Base-by-base conservation (phyloP, 768 basidiomycete genomes). In the Suillus tomentosus region DNA sequence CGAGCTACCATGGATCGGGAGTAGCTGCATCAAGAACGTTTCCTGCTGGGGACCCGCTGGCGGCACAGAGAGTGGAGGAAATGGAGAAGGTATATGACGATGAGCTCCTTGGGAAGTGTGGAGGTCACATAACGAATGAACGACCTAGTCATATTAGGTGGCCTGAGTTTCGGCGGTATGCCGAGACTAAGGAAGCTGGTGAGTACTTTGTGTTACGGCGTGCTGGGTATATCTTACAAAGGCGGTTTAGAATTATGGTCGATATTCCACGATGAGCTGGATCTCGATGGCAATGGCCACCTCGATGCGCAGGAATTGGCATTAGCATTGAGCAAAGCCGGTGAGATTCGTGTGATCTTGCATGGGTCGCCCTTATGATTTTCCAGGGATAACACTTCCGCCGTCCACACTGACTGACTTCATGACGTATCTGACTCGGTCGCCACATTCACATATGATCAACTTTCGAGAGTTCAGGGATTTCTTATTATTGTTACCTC, bases 221-320 rank as follows among this genome's bases (percentile, higher is more conserved):
- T 59, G 58, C 64, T 36, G 24, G 54, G 66, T 43, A 68, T 65
- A 66, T 58, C 45, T 66, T 75, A 64, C 67, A 56, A 15, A 53
- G 61, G 64, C 62, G 53, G 63, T 50, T 57, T 63, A 94, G 95
- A 96, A 76, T 81, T 97, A 24, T 97, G 96, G 96, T 81, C 85
- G 59, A 88, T 95, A 62, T 97, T 97, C 76, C 92, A 93, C 67
- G 83, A 94, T 71, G 91, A 95, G 70, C 84, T 97, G 57, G 96
- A 96, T 78, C 80, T 94, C 65, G 94, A 97, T 71, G 85, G 91
- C 34, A 93, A 97, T 76, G 95, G 94, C 9, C 85, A 84, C 62
- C 75, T 97, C 37, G 94, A 95, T 70, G 79, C 84, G 9, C 76
- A 78, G 17, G 90, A 91, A 70, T 78, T 91, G 64, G 72, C 79